phyloP scores from a whole-genome alignment of 73 alveolate species.

The Effrenium voratum region DNA sequence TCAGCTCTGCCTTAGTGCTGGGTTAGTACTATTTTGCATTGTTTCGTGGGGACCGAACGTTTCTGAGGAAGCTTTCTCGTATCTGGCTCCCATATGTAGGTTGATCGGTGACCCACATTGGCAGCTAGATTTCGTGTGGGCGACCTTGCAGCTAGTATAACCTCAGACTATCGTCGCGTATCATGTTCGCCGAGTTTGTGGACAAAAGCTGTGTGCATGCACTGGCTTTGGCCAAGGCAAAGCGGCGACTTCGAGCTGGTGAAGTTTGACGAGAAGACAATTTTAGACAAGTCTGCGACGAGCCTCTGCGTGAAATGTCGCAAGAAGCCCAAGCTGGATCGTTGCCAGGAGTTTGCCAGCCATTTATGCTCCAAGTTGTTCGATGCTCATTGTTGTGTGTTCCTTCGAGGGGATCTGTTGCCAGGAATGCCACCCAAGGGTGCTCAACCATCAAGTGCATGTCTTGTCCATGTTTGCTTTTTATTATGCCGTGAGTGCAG shows the following conservation, averaged over 20 bases:
- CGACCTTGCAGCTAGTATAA: no score
- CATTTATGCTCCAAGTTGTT: background rate
- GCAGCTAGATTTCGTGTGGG: background rate
- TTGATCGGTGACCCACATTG: background rate
- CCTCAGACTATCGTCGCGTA: background rate
- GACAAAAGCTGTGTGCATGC: background rate
- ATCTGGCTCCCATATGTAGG: background rate
- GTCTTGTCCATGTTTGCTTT: background rate
- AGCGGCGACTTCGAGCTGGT: slow-evolving; percentile 23
- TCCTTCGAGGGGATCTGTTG: background rate
- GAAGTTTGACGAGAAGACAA: background rate
- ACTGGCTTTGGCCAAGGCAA: background rate
- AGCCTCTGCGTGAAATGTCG: no score
- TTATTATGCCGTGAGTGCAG: background rate
- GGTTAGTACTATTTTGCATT: no score
- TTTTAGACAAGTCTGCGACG: background rate
- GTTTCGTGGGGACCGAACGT: no score
- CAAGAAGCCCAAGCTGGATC: no score
- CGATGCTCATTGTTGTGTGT: background rate
- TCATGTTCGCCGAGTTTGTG: background rate
- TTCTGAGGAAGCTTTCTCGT: background rate
- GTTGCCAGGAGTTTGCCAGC: no score
- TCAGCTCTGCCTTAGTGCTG: no score
- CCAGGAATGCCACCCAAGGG: background rate
- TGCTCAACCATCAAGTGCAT: background rate